Percentiles rank a stretch among this genome's conserved stretches.
Evolutionary conservation across 2,329 filamentous ascomycete genomes (phyloP).

Genomic region (Pseudogymnoascus sp.): DNA sequence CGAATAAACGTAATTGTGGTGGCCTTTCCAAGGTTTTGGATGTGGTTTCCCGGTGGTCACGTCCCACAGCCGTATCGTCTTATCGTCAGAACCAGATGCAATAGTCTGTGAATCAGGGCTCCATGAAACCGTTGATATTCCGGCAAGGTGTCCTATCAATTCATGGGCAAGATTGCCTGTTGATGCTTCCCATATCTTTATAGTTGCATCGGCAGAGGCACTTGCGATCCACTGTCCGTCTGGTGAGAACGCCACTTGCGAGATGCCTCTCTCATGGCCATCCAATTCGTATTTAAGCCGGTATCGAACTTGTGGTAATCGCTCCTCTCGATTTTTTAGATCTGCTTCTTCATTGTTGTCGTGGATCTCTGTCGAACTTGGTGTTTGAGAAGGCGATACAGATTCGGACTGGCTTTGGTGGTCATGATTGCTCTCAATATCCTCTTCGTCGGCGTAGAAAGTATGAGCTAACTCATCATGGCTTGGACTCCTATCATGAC

Average conservation of each 20-base stretch:
- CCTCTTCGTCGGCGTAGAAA: slow-evolving; percentile 16
- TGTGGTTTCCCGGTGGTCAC: slow-evolving; percentile 52
- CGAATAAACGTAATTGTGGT: slow-evolving; percentile 94
- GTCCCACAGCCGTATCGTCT: slow-evolving; percentile 91
- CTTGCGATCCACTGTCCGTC: slow-evolving; percentile 86
- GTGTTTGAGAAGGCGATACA: slow-evolving; percentile 19
- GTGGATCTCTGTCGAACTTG: slow-evolving; percentile 8
- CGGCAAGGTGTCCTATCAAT: slow-evolving; percentile 86
- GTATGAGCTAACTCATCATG: slow-evolving; percentile 26
- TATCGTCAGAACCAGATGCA: slow-evolving; percentile 91
- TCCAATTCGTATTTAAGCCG: slow-evolving; percentile 61
- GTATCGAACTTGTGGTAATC: slow-evolving; percentile 27
- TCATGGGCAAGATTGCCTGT: slow-evolving; percentile 79
- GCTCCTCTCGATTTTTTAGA: not conserved
- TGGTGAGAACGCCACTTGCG: slow-evolving; percentile 84
- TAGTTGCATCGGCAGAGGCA: slow-evolving; percentile 78
- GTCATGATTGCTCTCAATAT: not conserved
- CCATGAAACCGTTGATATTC: slow-evolving; percentile 91
- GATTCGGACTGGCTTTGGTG: not conserved
- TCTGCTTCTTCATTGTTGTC: not conserved
- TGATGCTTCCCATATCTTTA: slow-evolving; percentile 81
- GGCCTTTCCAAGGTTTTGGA: slow-evolving; percentile 60
- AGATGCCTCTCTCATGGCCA: slow-evolving; percentile 73
- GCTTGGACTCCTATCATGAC: slow-evolving; percentile 11
- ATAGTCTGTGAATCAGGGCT: slow-evolving; percentile 80